Evolutionary conservation across 2,329 filamentous ascomycete genomes (phyloP), one percentile per base, ranked within the genome.

Genomic region (Rutstroemia sp.): DNA sequence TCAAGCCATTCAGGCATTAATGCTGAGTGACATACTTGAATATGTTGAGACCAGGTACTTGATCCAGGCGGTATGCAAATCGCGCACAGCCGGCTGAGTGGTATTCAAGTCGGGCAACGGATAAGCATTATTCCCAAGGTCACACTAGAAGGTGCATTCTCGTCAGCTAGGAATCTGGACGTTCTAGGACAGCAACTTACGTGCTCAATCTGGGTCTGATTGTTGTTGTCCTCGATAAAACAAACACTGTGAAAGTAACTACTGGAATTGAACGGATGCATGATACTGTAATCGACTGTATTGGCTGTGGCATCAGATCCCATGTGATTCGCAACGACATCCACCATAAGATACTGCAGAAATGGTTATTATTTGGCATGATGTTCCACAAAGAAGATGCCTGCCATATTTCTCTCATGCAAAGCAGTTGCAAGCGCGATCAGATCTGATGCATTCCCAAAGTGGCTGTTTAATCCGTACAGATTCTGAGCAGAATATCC

Each of bases 301-400:
- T 70, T 71, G 2, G 58, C 63, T 30, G 59, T 63, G 4, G 62
- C 60, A 16, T 60, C 46, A 49, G 63, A 65, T 30, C 67, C 73
- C 70, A 75, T 72, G 56, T 79, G 75, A 64, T 79, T 79, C 41
- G 76, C 72, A 9, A 79, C 76, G 2, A 77, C 72, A 59, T 80
- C 77, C 47, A 78, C 71, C 77, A 79, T 78, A 10, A 80, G 61
- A 59, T 75, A 78, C 76, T 53, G 10, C 4, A 16, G 12, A 2
- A 6, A 23, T 48, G 16, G 41, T 44, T 19, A 44, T 17, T 21
- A 44, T 44, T 17, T n/a, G 39, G 41, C 16, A 9, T 5, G 17
- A 14, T 27, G 6, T 17, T n/a, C 16, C 10, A 1, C 30, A 16
- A 7, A 10, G 0, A 1, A 19, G 41, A 19, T 44, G 3, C 9